phyloP scores from a whole-genome alignment of 805 yeast genomes.

The Kazachstania psychrophila region DNA sequence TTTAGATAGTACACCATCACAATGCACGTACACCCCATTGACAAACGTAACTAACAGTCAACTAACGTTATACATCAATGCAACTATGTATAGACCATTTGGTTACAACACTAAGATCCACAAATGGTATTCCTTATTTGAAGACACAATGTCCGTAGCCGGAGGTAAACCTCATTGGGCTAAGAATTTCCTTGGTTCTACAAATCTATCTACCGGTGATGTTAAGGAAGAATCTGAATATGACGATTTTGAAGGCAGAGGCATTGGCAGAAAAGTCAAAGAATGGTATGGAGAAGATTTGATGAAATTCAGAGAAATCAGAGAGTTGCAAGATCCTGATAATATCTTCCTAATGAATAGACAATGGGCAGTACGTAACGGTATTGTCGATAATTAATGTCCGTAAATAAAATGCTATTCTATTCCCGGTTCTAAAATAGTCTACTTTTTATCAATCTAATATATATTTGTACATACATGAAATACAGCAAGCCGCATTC shows the following conservation, averaged over 20 bases:
- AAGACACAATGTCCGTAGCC: conserved; percentile 60
- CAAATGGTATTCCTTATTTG: conserved; percentile 79
- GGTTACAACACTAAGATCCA: conserved; percentile 59
- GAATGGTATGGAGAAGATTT: conserved; percentile 78
- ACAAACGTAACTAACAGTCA: conserved; percentile 52
- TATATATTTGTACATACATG: too few species aligned
- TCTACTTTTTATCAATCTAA: too few species aligned
- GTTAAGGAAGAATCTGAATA: conserved; percentile 32
- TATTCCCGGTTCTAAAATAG: too few species aligned
- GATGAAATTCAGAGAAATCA: conserved; percentile 47
- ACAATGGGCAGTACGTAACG: conserved; percentile 78
- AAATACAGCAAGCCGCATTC: too few species aligned
- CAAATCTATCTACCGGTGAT: conserved; percentile 27
- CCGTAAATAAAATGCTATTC: too few species aligned
- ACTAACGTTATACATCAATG: conserved; percentile 78
- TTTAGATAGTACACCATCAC: conserved; percentile 68
- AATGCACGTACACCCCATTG: conserved; percentile 43
- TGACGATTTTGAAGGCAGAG: conserved; percentile 66
- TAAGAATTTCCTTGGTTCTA: conserved; percentile 72
- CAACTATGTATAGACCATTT: conserved; percentile 96
- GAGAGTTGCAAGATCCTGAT: conserved; percentile 67
- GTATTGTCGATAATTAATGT: conserved; percentile 42
- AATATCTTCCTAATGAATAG: conserved; percentile 71
- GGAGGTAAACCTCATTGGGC: conserved; percentile 99
- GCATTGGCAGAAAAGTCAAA: conserved; percentile 57